Evolutionary conservation across 352 stramenopile species (phyloP), one percentile per base, ranked within the genome.

Genomic region (Globisporangium abappressorium): DNA sequence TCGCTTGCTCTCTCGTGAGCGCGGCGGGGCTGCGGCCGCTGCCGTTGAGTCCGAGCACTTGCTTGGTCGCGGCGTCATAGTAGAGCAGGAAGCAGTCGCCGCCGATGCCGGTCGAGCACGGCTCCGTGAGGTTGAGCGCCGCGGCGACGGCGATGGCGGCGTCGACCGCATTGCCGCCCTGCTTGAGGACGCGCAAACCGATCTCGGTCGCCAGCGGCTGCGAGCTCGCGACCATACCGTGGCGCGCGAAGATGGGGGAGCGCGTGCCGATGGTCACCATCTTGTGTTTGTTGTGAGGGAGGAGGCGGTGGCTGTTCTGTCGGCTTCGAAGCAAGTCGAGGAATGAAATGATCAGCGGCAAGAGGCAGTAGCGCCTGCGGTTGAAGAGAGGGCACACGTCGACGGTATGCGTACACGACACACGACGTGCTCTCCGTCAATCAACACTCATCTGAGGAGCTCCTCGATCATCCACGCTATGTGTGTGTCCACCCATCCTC

Each of bases 81-180:
- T 93, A 98, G 34, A 99, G 88, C 70, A 97, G 78, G 76, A 99
- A 99, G 80, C 94, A 98, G 82, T 99, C 97, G 34, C 92, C 92
- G 34, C 79, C 92, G 54, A 93, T 91, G 60, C 87, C 87, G 2
- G 87, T 97, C 18, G 82, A 92, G 75, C 82, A 89, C 8, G 82
- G 86, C 60, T 94, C 84, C 53, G 84, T 90, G 49, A 92, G 74
- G 66, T 79, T 81, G 59, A 89, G 71, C 47, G 80, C 72, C 30
- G 82, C 79, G 24, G 84, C 82, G 43, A 91, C 65, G 5, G 80
- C 81, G 58, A 92, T 85, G 14, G 83, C 81, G 0, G 96, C 95
- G 77, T 99, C 97, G n/a, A 98, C 95, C 0, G 96, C 96, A 71
- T 98, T 99, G 56, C 95, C 97, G 24, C 92, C 91, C 49, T 79